Evolutionary conservation across 1,284 basidiomycete genomes (phyloP).

Genomic region (Malassezia slooffiae): DNA sequence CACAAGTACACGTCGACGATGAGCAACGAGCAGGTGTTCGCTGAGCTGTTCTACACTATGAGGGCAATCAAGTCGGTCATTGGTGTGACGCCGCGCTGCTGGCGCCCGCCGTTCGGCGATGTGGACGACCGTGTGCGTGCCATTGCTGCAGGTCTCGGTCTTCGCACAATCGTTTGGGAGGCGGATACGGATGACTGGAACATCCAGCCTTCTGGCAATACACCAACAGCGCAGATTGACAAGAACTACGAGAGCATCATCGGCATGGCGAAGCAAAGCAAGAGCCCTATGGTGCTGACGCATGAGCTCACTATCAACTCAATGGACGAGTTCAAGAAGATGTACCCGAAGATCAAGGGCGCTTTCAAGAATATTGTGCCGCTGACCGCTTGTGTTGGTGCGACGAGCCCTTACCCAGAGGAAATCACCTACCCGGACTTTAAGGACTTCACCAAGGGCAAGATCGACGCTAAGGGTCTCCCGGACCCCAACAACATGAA

Average conservation of each 20-base stretch:
- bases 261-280: constrained; percentile 15
- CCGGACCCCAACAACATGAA: constrained; percentile 23
- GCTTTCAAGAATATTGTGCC: constrained; percentile 41
- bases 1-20: constrained; percentile 52
- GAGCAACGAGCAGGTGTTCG: constrained; percentile 51
- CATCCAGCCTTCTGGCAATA: constrained; percentile 39
- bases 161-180: constrained; percentile 52
- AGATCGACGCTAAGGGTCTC: constrained; percentile 27
- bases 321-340: constrained; percentile 31
- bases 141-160: constrained; percentile 50
- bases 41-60: constrained; percentile 53
- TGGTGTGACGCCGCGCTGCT: constrained; percentile 51
- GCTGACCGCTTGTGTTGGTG: constrained; percentile 39
- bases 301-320: constrained; percentile 42
- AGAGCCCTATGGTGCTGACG: constrained; percentile 30
- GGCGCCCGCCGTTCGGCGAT: constrained; percentile 51
- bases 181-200: constrained; percentile 50
- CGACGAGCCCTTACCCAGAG: constrained; percentile 49
- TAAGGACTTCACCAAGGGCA: constrained; percentile 30
- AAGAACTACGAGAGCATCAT: constrained; percentile 48
- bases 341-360: constrained; percentile 31
- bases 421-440: constrained; percentile 44
- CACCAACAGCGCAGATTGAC: constrained; percentile 45
- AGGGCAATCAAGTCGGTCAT: constrained; percentile 51
- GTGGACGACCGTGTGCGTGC: constrained; percentile 53